A percentile compares a stretch with the other conserved stretches of the same genome.
These are phyloP conservation scores for Trypanosoma vivax DNA, from an alignment of 208 protist species.

Conservation along the genomic window DNA sequence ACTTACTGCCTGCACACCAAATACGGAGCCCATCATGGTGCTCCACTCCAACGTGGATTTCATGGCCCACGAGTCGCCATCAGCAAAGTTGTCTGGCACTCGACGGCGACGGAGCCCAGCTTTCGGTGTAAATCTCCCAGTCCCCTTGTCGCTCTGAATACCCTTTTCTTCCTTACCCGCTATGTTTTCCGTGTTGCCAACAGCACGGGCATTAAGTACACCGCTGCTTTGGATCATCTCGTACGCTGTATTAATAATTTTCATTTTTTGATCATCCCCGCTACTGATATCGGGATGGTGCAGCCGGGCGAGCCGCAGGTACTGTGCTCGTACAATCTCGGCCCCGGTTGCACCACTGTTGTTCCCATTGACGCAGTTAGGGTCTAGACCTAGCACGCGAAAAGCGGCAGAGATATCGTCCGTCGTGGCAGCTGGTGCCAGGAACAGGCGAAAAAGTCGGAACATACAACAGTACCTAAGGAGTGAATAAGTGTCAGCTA, in stretches of 20 bases:
- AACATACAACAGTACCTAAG: conserved; percentile 10
- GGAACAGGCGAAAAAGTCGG: conserved; percentile 6
- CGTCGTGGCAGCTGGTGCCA: conserved; percentile 13
- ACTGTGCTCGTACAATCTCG: conserved; percentile 62
- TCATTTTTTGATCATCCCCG: conserved; percentile 83
- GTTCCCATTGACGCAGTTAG: conserved; percentile 18
- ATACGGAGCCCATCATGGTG: conserved; percentile 39
- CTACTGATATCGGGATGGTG: conserved; percentile 87
- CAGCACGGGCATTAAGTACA: conserved; percentile 26
- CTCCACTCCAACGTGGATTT: conserved; percentile 75
- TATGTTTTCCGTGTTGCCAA: background rate
- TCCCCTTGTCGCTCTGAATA: background rate
- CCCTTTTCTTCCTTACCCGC: background rate
- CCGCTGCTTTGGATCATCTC: conserved; percentile 73
- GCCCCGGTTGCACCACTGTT: no score
- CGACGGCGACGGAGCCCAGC: conserved; percentile 44
- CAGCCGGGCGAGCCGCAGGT: conserved; percentile 75
- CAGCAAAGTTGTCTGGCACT: conserved; percentile 78
- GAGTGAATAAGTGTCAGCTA: no score
- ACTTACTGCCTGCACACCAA: conserved; percentile 24
- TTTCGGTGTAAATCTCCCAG: conserved; percentile 34
- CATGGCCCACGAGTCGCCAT: conserved; percentile 79
- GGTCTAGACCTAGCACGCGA: conserved; percentile 59
- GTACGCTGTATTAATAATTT: conserved; percentile 86
- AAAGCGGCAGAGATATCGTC: conserved; percentile 64